Evolutionary conservation across 2,329 filamentous ascomycete species (phyloP).

Genomic region (Beauveria caledonica): DNA sequence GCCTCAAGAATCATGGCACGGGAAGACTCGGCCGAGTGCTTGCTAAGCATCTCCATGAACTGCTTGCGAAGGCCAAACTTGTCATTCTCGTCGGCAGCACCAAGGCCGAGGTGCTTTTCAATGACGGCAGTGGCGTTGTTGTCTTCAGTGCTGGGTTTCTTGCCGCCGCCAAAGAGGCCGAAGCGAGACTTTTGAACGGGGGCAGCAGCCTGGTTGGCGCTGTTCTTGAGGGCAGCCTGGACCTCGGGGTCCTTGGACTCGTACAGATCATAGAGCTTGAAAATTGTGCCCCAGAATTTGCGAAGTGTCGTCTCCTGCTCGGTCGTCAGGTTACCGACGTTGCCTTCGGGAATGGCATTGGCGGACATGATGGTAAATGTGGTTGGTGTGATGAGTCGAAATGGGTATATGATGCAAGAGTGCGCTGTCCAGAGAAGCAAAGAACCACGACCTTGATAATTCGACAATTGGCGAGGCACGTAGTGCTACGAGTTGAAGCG

Average conservation of each 20-base stretch:
- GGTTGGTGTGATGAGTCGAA: neutral
- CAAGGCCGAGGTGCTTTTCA: slow-evolving; percentile 12
- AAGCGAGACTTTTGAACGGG: slow-evolving; percentile 61
- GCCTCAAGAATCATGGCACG: slow-evolving; percentile 17
- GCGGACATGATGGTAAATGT: neutral
- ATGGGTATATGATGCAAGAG: neutral
- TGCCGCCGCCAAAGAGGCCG: slow-evolving; percentile 52
- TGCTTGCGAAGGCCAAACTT: slow-evolving; percentile 49
- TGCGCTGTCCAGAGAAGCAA: neutral
- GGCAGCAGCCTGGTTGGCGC: slow-evolving; percentile 23
- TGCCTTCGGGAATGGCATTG: slow-evolving; percentile 5
- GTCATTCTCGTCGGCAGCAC: slow-evolving; percentile 38
- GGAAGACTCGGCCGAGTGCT: slow-evolving; percentile 18
- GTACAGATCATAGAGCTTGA: slow-evolving; percentile 17
- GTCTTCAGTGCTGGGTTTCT: slow-evolving; percentile 24
- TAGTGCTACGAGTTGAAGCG: neutral
- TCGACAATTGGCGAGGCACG: neutral
- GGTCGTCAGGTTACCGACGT: slow-evolving; percentile 18
- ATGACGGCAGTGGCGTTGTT: slow-evolving; percentile 17
- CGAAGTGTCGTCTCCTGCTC: slow-evolving; percentile 19
- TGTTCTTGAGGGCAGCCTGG: slow-evolving; percentile 17
- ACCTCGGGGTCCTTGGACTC: slow-evolving; percentile 17
- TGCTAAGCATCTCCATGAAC: slow-evolving; percentile 18
- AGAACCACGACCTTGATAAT: neutral
- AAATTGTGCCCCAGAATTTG: slow-evolving; percentile 18